Evolutionary conservation across 2,329 filamentous ascomycete species (phyloP).

Genomic region (Botrytis paeoniae): DNA sequence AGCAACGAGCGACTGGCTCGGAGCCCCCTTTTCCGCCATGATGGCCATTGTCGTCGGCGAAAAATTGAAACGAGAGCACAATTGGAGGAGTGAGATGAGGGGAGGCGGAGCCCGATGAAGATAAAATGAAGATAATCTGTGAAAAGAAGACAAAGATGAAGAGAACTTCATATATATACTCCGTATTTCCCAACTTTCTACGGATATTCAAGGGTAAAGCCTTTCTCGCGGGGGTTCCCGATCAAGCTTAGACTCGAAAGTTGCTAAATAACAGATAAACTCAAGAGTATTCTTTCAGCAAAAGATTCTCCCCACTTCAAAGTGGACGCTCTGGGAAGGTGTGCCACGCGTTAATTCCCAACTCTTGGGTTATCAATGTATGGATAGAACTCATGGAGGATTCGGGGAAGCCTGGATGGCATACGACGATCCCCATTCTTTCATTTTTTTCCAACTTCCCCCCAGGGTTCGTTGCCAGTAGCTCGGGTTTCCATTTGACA

Average conservation of each 20-base stretch:
- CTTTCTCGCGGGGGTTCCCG: not conserved
- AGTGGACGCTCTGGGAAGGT: not conserved
- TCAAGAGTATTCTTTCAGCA: not conserved
- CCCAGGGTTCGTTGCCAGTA: not conserved
- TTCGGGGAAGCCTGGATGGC: not conserved
- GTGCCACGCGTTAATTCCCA: not conserved
- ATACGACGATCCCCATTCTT: not conserved
- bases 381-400: not conserved
- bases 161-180: conserved; percentile 8
- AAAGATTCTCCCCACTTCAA: not conserved
- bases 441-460: not conserved
- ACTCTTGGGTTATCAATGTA: not conserved
- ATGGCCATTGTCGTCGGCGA: conserved; percentile 4
- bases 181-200: not conserved
- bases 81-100: not conserved
- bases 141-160: not conserved
- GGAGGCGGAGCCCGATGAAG: not conserved
- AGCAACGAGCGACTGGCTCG: conserved; percentile 40
- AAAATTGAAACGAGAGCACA: not conserved
- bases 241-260: not conserved
- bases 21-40: not conserved
- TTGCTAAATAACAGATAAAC: not conserved
- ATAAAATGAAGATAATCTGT: conserved; percentile 4
- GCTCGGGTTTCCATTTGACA: not conserved
- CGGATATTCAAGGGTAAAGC: not conserved